Conservation (phyloP, 108 stramenopile species). For the Nitzschia palea region DNA sequence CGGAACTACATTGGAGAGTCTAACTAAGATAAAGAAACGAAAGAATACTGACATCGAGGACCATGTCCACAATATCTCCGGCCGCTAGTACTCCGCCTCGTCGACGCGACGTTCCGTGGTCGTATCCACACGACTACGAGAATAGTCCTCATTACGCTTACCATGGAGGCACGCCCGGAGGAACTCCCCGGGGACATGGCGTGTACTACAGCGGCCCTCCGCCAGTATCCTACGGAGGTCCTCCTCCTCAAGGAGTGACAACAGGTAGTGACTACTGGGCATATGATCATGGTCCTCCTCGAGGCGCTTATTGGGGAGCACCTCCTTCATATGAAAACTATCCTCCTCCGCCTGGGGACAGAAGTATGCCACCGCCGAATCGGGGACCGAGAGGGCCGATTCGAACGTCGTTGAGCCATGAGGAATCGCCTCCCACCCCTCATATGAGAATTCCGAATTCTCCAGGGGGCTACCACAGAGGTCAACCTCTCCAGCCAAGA, state of each 20-base stretch:
- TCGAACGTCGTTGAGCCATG: constrained; percentile 4
- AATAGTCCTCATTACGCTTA: constrained; percentile 1
- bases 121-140: constrained; percentile 10
- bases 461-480: not conserved
- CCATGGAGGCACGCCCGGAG: not conserved
- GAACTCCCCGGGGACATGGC: constrained; percentile 1
- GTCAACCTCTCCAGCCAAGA: constrained; percentile 1
- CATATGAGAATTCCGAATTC: constrained; percentile 1
- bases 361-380: not conserved
- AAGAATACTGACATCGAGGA: too few species aligned
- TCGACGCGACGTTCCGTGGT: constrained; percentile 10
- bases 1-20: not conserved
- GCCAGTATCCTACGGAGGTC: constrained; percentile 6
- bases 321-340: constrained; percentile 12
- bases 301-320: constrained; percentile 7
- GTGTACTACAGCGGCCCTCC: not conserved
- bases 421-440: constrained; percentile 2
- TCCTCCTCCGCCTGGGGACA: not conserved
- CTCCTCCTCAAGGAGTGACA: constrained; percentile 2
- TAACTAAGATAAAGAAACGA: not conserved
- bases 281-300: not conserved
- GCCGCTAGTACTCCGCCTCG: constrained; percentile 7
- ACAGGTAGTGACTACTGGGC: constrained; percentile 1
- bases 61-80: constrained; percentile 8
- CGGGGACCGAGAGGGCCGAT: constrained; percentile 7